phyloP scores from a whole-genome alignment of 495 filamentous ascomycete species.

The Aspergillus kassunensis region DNA sequence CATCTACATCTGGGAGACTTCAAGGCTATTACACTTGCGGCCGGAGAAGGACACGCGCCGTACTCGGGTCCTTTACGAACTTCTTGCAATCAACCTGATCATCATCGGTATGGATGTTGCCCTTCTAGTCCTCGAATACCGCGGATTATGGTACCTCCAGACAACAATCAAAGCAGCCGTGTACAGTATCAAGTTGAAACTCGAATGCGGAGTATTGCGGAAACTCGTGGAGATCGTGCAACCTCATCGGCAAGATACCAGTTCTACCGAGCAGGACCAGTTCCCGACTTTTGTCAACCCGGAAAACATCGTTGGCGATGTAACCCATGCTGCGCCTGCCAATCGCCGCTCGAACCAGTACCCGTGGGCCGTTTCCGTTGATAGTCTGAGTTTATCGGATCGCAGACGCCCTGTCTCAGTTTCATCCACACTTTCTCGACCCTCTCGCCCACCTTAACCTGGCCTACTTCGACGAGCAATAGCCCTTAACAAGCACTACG shows the following conservation, averaged over 20 bases:
- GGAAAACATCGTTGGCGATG: conserved; percentile 31
- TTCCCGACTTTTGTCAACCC: conserved; percentile 40
- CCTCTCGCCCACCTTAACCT: conserved; percentile 6
- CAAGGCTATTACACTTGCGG: conserved; percentile 41
- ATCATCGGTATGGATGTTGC: conserved; percentile 52
- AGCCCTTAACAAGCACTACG: too few relatives aligned
- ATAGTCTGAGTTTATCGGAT: conserved; percentile 30
- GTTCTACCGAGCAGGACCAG: conserved; percentile 32
- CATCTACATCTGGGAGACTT: conserved; percentile 53
- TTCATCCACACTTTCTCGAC: conserved; percentile 11
- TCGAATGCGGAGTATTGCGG: conserved; percentile 56
- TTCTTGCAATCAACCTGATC: conserved; percentile 53
- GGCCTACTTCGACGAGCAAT: too few relatives aligned
- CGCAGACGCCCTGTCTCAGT: conserved; percentile 22
- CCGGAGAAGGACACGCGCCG: conserved; percentile 38
- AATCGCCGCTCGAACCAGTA: conserved; percentile 12
- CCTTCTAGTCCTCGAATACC: conserved; percentile 53
- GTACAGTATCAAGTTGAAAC: conserved; percentile 61
- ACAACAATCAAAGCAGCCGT: conserved; percentile 53
- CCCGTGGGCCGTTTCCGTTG: conserved; percentile 33
- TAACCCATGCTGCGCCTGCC: conserved; percentile 32
- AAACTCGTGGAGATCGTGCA: conserved; percentile 40
- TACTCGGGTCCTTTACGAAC: conserved; percentile 45
- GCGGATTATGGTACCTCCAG: conserved; percentile 49
- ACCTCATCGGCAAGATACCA: conserved; percentile 27